These are phyloP conservation scores for Pichia sp. DNA, from an alignment of 1,139 yeast genomes.

Conservation along the genomic window DNA sequence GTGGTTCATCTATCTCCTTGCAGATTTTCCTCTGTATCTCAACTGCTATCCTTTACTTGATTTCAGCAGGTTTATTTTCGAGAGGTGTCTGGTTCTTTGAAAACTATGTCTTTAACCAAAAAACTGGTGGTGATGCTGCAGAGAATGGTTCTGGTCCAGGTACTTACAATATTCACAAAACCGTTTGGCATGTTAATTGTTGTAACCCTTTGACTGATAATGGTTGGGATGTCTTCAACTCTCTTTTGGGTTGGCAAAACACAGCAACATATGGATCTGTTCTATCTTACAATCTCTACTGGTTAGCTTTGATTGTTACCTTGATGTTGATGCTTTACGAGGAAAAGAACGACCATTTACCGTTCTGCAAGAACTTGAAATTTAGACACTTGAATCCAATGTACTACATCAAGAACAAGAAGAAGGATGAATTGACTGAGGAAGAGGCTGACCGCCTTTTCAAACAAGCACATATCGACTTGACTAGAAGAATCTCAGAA, in stretches of 20 bases:
- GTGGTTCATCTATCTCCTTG: constrained; percentile 65
- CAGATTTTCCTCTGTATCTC: constrained; percentile 75
- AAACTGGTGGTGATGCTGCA: constrained; percentile 83
- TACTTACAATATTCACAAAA: constrained; percentile 63
- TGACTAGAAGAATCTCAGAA: constrained; percentile 25
- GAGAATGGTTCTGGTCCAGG: constrained; percentile 92
- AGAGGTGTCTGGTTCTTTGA: constrained; percentile 88
- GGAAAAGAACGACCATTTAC: constrained; percentile 62
- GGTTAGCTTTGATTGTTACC: constrained; percentile 55
- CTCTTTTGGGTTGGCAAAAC: constrained; percentile 85
- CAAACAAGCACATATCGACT: constrained; percentile 32
- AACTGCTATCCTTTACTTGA: constrained; percentile 74
- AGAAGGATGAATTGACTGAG: constrained; percentile 49
- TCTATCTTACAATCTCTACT: constrained; percentile 72
- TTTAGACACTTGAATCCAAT: constrained; percentile 60
- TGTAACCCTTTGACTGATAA: constrained; percentile 84
- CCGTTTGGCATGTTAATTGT: constrained; percentile 94
- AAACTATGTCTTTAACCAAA: constrained; percentile 49
- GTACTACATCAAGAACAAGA: constrained; percentile 62
- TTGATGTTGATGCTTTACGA: constrained; percentile 58
- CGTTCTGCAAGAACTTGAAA: constrained; percentile 46
- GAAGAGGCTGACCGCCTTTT: constrained; percentile 50
- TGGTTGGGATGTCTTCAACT: constrained; percentile 91
- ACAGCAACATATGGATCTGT: constrained; percentile 87
- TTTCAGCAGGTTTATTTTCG: constrained; percentile 83